phyloP scores from a whole-genome alignment of 352 stramenopile species.

The Globisporangium sylvaticum region DNA sequence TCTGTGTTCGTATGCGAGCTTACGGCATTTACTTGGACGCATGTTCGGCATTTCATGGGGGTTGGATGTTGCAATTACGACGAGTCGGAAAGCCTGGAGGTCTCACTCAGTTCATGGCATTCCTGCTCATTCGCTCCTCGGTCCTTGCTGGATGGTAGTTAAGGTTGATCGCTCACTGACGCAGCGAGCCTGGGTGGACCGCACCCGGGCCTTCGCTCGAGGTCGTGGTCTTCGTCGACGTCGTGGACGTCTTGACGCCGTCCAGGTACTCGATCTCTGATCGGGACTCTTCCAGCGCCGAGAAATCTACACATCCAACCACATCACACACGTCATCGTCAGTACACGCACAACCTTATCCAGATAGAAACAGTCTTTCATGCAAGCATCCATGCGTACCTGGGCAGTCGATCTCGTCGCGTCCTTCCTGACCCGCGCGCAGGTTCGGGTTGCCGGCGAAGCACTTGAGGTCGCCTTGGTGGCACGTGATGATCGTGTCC shows the following conservation, averaged over 20 bases:
- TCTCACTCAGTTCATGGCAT: background rate
- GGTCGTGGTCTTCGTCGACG: conserved; percentile 10
- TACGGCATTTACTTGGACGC: conserved; percentile 5
- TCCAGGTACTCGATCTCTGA: conserved; percentile 46
- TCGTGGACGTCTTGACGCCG: conserved; percentile 24
- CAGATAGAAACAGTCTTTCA: background rate
- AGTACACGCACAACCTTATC: background rate
- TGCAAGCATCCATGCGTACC: conserved; percentile 27
- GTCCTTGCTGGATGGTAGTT: background rate
- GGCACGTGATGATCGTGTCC: conserved; percentile 65
- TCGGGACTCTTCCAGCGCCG: conserved; percentile 54
- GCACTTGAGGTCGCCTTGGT: conserved; percentile 45
- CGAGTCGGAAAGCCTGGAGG: background rate
- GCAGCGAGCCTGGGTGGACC: conserved; percentile 22
- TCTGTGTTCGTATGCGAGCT: background rate
- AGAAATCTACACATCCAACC: conserved; percentile 37
- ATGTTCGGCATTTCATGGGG: background rate
- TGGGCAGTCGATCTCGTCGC: conserved; percentile 41
- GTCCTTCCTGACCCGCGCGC: conserved; percentile 31
- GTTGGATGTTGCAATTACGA: background rate
- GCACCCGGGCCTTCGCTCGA: conserved; percentile 17
- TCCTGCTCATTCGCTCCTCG: background rate
- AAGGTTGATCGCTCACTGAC: background rate
- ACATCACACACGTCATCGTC: background rate
- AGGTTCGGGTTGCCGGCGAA: conserved; percentile 55